Base-by-base conservation (phyloP, 495 filamentous ascomycete species). In the Saxophila tyrrhenica region DNA sequence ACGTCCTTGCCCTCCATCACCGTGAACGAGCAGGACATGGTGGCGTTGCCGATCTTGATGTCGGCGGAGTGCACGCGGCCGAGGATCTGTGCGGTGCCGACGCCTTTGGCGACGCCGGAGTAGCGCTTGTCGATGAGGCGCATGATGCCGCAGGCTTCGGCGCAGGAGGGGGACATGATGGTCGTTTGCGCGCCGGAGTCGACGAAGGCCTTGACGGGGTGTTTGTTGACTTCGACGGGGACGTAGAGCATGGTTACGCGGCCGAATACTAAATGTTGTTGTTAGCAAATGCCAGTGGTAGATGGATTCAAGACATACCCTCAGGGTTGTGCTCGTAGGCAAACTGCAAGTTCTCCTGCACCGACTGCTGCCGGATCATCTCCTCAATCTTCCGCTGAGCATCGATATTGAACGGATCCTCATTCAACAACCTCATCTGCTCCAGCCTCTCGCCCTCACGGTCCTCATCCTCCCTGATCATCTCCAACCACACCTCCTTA, bases 1-100 rank as follows among this genome's bases (percentile, higher is more conserved):
- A 97, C 92, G 54, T 86, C 82, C 69, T 97, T 99, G 35, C 92
- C 92, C 70, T 99, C 92, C 92, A 99, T 96, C 59, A 99, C 92
- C n/a, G 94, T 97, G 69, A 99, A 99, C 47, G 85, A 86, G 73
- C 89, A 96, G 0, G 90, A 81, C 48, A 99, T 77, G 64, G 87
- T 89, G 63, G 90, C 79, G 35, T 77, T 78, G 17, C 92, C 94
- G 59, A 99, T 94, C 70, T 86, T 87, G 65, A 97, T 91, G 67
- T 86, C 86, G 15, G 94, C 91, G 17, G 84, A 86, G 64, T 97
- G 92, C 0, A 99, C 92, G 23, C 90, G 88, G 38, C 92, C 92
- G 17, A 99, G 81, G 57, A 99, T 95, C 46, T 81, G 84, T 32
- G 92, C 94, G 1, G 89, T 95, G 19, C 92, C 92, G 16, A 99